Evolutionary conservation across 495 filamentous ascomycete species (phyloP), one percentile per base, ranked within the genome.

Genomic region (Lophiostoma macrostomum): DNA sequence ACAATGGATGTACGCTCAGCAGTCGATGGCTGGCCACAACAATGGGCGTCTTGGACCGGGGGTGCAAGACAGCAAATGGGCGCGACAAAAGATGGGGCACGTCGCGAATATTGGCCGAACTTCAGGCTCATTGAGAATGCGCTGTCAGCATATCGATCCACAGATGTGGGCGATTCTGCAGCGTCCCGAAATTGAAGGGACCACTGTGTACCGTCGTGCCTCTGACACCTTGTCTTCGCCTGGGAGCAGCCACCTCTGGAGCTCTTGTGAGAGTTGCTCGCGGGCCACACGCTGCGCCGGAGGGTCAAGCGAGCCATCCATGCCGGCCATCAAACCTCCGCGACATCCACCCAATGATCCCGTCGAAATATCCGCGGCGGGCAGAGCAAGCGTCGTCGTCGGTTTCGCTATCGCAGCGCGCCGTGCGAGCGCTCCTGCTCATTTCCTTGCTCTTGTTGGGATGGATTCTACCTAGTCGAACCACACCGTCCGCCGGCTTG

Each of bases 101-200:
- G 20, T 27, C 36, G 55, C 18, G 3, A 60, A 47, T 54, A 60
- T 60, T 60, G 56, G 56, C 56, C 50, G 56, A 56, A 62, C 24
- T 57, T 62, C 58, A 62, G 53, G 58, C 58, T 62, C 60, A 58
- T 58, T 54, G 39, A 47, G 37, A 37, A 49, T 49, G 50, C 60
- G 54, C 28, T 63, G 54, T 54, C 54, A 58, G 60, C 54, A 58
- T 49, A 49, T 62, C 42, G 58, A 53, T 56, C 53, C 58, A 41
- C 39, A 40, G 46, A 29, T 27, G 46, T 49, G 58, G 58, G 47
- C 41, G 60, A 63, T 63, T 53, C 60, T 63, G 60, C 60, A 63
- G 60, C 34, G 38, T 45, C 44, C 60, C 60, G 60, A 63, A 63
- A 63, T 63, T 48, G 50, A 63, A 63, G 54, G 60, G 60, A 53